Base-by-base conservation (phyloP, 257 asterid genomes). In the Petrea volubilis region DNA sequence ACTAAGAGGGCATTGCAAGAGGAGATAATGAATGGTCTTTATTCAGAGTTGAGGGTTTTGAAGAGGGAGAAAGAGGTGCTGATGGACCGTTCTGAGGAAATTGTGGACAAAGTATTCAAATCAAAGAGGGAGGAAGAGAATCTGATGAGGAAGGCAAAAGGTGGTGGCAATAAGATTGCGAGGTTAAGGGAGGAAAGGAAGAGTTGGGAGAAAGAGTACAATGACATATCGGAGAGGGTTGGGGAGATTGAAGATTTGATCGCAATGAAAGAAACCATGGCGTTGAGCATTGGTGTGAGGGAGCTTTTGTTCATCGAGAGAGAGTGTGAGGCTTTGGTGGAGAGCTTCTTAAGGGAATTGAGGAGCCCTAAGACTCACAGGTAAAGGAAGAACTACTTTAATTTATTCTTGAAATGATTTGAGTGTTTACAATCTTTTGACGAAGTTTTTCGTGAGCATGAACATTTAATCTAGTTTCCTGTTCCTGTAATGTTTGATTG, bases 261-360 rank as follows among this genome's bases (percentile, higher is more conserved):
- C 8, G 67, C 60, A 40, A 78, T 74, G 82, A 83, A 81, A 77
- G 98, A 95, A 78, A 81, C 91, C 15, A n/a, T 84, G 68, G 95
- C 92, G 1, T 63, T 91, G 72, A 85, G 90, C 81, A 78, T 88
- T 77, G 95, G 96, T 64, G 88, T 85, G 86, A 84, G 96, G 88
- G 98, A 95, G 88, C 93, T 95, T 74, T 78, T 76, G 47, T 84
- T 77, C 64, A 84, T 95, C 17, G 98, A 92, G 86, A 81, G 87
- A 77, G 98, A 95, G 77, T 90, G 96, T 72, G 88, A 86, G 75
- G 84, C 83, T 70, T 73, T 95, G 84, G 95, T 84, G 13, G 64
- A 77, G 72, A 83, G 78, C 76, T 81, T 86, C 70, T 60, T 77
- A 41, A 73, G 57, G 82, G 87, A 85, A 70, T 67, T 78, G 82